A percentile compares a stretch with the other conserved stretches of the same genome.
Evolutionary conservation across 768 basidiomycete species (phyloP).

Genomic region (Rhodotorula kratochvilovae): DNA sequence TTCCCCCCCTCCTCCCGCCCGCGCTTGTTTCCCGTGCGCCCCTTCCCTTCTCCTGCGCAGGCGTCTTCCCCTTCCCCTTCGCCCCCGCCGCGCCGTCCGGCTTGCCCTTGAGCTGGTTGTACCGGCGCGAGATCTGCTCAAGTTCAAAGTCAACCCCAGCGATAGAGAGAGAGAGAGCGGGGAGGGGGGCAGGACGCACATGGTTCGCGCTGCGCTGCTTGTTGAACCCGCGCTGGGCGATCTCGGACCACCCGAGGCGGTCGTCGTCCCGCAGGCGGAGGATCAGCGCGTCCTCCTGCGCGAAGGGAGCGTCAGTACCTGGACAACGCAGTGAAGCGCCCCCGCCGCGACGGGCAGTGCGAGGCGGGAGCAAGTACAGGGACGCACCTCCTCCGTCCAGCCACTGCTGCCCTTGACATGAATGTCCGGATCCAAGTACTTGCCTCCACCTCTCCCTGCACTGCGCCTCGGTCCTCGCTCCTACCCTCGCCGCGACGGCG

Average conservation of each 20-base stretch:
- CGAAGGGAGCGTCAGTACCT: no score
- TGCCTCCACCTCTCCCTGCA: conserved; percentile 39
- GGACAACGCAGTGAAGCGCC: no score
- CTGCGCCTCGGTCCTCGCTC: conserved; percentile 34
- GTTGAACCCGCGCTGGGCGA: conserved; percentile 4
- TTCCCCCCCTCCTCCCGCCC: background rate
- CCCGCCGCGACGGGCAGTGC: no score
- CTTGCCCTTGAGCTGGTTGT: no score
- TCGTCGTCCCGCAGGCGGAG: conserved; percentile 14
- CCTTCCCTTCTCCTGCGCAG: no score
- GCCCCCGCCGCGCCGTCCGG: background rate
- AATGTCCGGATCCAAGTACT: conserved; percentile 19
- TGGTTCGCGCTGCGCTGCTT: conserved; percentile 14
- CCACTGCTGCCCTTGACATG: background rate
- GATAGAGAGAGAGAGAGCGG: background rate
- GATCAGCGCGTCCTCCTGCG: conserved; percentile 23
- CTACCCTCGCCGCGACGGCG: conserved; percentile 4
- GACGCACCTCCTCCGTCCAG: conserved; percentile 33
- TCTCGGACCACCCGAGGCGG: conserved; percentile 17
- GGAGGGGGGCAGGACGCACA: conserved; percentile 1
- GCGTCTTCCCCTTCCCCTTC: background rate
- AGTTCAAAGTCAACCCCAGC: no score
- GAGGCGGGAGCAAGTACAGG: no score
- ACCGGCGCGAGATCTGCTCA: no score
- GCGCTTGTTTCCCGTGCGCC: no score